These are phyloP conservation scores for Mycocentrospora acerina DNA, from an alignment of 2,329 filamentous ascomycete genomes.

Conservation along the genomic window DNA sequence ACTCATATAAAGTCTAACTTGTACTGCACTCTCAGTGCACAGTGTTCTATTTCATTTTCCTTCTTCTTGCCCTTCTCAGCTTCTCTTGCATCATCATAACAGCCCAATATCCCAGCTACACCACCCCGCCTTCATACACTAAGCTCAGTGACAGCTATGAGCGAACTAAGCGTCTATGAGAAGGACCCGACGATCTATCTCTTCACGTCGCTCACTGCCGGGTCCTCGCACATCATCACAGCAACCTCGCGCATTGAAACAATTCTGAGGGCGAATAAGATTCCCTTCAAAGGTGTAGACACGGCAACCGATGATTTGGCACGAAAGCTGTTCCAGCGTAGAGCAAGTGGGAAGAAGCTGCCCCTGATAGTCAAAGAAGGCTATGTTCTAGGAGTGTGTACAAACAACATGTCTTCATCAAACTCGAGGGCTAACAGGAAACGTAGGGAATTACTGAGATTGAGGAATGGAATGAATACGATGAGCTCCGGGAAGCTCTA, in stretches of 20 bases:
- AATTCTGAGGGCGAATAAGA: constrained; percentile 90
- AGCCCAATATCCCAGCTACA: too few species aligned
- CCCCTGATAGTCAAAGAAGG: constrained; percentile 88
- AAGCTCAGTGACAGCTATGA: constrained; percentile 22
- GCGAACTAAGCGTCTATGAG: constrained; percentile 48
- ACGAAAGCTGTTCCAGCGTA: constrained; percentile 82
- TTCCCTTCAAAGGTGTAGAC: constrained; percentile 91
- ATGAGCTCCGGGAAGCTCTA: constrained; percentile 87
- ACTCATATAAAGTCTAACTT: too few species aligned
- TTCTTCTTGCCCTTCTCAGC: too few species aligned
- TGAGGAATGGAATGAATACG: constrained; percentile 99
- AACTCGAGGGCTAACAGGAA: constrained; percentile 4
- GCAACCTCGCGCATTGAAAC: constrained; percentile 95
- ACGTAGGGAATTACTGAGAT: constrained; percentile 84
- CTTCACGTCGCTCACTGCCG: constrained; percentile 93
- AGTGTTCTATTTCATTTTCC: too few species aligned
- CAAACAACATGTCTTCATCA: neutral
- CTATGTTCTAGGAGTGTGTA: constrained; percentile 77
- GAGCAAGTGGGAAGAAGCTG: constrained; percentile 83
- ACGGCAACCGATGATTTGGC: constrained; percentile 87
- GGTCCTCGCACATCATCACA: constrained; percentile 93
- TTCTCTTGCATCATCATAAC: too few species aligned
- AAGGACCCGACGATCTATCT: constrained; percentile 70
- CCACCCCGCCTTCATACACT: constrained; percentile 3
- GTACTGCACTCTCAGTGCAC: too few species aligned